Base-by-base conservation (phyloP, 495 filamentous ascomycete species). In the Talaromyces borbonicus region DNA sequence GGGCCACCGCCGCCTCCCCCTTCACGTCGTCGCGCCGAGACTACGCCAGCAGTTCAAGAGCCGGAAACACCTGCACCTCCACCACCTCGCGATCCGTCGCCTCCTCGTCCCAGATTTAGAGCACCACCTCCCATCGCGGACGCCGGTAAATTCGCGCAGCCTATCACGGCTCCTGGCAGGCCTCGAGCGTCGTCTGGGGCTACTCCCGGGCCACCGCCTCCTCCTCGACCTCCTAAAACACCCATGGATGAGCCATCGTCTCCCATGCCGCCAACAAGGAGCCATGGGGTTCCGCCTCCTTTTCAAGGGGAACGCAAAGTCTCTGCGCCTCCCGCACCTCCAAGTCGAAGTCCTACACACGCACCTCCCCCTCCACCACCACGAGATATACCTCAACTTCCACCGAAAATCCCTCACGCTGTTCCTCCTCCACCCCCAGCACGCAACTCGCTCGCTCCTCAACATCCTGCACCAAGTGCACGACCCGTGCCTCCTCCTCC, bases 101-200 rank as follows among this genome's bases (percentile, higher is more conserved):
- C 72, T n/a, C 67, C 68, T 6, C 57, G 63, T 18, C 54, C 59
- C 15, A 76, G 73, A 53, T 95, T 90, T 56, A 74, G 78, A 47
- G 90, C 86, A 18, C 89, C 90, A 15, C 90, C 89, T 50, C 85
- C 90, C 15, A 62, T 95, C 38, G 75, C 85, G 47, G 86, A 92
- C 59, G 90, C 90, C 31, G 90, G 90, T 4, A 90, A 85, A 60
- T 90, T 74, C 53, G 81, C 79, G 3, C 66, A 80, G 54, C 63
- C 70, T 15, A 72, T 72, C 25, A 56, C 68, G 5, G 67, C 71
- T 8, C 74, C 78, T 12, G 56, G 62, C 24, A 70, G 81, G 47
- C 68, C 72, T 30, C 70, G 80, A 46, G 78, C 83, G 31, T 49
- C 65, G 20, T 83, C 82, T 8, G 63, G 78, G 11, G 63, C 75